These are phyloP conservation scores for Xylariaceae sp. DNA, from an alignment of 2,329 filamentous ascomycete genomes.

Conservation along the genomic window DNA sequence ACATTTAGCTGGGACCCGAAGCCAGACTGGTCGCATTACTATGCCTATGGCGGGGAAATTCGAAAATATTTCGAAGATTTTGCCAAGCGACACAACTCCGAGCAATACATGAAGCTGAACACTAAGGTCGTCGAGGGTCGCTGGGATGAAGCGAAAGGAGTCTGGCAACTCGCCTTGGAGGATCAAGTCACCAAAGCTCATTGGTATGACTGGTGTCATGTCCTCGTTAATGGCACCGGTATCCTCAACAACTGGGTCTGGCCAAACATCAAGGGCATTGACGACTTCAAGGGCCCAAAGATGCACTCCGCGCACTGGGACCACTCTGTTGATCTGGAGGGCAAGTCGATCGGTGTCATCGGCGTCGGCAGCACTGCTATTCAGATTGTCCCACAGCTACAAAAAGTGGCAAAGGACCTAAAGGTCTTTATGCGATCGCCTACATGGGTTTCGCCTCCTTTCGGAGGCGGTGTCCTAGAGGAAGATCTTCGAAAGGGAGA, in stretches of 20 bases:
- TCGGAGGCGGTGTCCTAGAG: slow-evolving; percentile 27
- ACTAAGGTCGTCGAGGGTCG: slow-evolving; percentile 40
- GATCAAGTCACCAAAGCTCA: background rate
- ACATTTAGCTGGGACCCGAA: slow-evolving; percentile 27
- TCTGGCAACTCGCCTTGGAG: slow-evolving; percentile 35
- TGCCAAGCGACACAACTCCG: slow-evolving; percentile 31
- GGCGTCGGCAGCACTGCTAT: slow-evolving; percentile 53
- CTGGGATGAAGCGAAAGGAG: slow-evolving; percentile 42
- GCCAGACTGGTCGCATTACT: slow-evolving; percentile 32
- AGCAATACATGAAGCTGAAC: slow-evolving; percentile 43
- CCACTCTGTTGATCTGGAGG: slow-evolving; percentile 44
- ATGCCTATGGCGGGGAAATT: slow-evolving; percentile 28
- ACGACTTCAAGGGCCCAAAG: slow-evolving; percentile 50
- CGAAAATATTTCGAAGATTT: slow-evolving; percentile 33
- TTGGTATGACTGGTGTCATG: slow-evolving; percentile 40
- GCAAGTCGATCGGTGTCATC: slow-evolving; percentile 51
- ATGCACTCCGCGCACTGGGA: slow-evolving; percentile 58
- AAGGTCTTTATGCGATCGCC: slow-evolving; percentile 29
- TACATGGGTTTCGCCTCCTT: slow-evolving; percentile 24
- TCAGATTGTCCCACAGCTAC: slow-evolving; percentile 50
- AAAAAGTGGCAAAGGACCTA: slow-evolving; percentile 27
- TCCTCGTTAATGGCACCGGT: slow-evolving; percentile 47
- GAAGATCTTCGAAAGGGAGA: slow-evolving; percentile 23
- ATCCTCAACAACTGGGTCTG: slow-evolving; percentile 51
- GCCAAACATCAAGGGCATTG: slow-evolving; percentile 50